phyloP scores from a whole-genome alignment of 1,284 basidiomycete genomes.

The Pascua sp. region DNA sequence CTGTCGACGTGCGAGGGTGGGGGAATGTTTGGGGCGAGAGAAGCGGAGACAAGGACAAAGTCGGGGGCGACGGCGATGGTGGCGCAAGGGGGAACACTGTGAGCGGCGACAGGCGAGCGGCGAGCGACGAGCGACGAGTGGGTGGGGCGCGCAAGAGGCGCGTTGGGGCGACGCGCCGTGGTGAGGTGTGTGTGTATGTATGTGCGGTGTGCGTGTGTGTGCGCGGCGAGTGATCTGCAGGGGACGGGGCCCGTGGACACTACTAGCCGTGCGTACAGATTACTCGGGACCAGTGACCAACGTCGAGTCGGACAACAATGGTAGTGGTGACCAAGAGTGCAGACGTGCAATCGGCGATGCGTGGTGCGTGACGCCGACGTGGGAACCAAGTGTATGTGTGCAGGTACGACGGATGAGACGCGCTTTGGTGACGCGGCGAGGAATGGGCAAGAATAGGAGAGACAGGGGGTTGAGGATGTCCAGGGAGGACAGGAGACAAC shows the following conservation, averaged over 20 bases:
- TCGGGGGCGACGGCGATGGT: no score
- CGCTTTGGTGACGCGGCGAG: not conserved
- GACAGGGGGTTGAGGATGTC: no score
- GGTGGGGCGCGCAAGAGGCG: not conserved
- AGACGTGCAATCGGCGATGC: not conserved
- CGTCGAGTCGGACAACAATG: no score
- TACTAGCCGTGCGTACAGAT: not conserved
- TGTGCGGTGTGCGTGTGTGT: not conserved
- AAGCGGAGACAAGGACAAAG: no score
- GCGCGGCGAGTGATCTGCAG: no score
- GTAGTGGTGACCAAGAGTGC: not conserved
- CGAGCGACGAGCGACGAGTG: not conserved
- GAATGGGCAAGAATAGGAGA: not conserved
- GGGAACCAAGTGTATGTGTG: not conserved
- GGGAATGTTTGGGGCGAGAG: not conserved
- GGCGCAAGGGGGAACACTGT: not conserved
- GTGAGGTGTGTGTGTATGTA: not conserved
- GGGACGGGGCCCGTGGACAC: no score
- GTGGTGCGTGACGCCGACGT: not conserved
- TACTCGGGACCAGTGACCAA: not conserved
- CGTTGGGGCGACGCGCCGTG: not conserved
- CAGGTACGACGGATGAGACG: not conserved
- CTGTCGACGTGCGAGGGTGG: not conserved
- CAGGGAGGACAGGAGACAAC: no score
- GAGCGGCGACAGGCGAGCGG: not conserved